These are phyloP conservation scores for Magnaporthiopsis incrustans DNA, from an alignment of 2,329 filamentous ascomycete genomes.

Conservation along the genomic window DNA sequence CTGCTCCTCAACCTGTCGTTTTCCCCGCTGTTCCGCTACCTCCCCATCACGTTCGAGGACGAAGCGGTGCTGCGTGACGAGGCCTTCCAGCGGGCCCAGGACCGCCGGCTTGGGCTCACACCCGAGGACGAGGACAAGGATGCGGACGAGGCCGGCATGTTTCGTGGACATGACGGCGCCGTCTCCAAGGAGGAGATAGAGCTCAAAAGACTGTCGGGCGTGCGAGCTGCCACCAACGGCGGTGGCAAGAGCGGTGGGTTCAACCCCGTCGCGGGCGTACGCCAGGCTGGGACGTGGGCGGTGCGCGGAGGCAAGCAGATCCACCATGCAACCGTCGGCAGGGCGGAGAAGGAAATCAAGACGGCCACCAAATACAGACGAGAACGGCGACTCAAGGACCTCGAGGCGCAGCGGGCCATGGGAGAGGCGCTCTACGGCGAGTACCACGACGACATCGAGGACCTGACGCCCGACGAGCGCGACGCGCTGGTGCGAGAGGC, in stretches of 20 bases:
- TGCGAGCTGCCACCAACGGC: slow-evolving; percentile 8
- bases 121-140: slow-evolving; percentile 33
- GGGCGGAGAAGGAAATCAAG: slow-evolving; percentile 29
- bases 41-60: slow-evolving; percentile 93
- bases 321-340: slow-evolving; percentile 35
- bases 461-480: slow-evolving; percentile 82
- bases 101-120: slow-evolving; percentile 55
- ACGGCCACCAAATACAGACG: slow-evolving; percentile 40
- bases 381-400: slow-evolving; percentile 46
- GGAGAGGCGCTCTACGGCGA: slow-evolving; percentile 79
- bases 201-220: slow-evolving; percentile 21
- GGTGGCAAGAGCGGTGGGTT: slow-evolving; percentile 21
- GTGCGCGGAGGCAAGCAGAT: slow-evolving; percentile 40
- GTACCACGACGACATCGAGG: slow-evolving; percentile 88
- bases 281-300: slow-evolving; percentile 40
- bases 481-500: slow-evolving; percentile 78
- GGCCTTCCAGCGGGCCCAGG: slow-evolving; percentile 75
- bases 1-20: slow-evolving; percentile 75
- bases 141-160: slow-evolving; percentile 27
- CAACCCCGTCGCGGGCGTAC: slow-evolving; percentile 37
- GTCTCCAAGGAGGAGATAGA: slow-evolving; percentile 25
- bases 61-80: slow-evolving; percentile 88
- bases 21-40: slow-evolving; percentile 73
- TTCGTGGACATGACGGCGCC: slow-evolving; percentile 18
- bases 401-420: slow-evolving; percentile 66